A percentile compares a stretch with the other conserved stretches of the same genome.
phyloP scores from a whole-genome alignment of 2,329 filamentous ascomycete species.

The Sarocladium brachiariae region DNA sequence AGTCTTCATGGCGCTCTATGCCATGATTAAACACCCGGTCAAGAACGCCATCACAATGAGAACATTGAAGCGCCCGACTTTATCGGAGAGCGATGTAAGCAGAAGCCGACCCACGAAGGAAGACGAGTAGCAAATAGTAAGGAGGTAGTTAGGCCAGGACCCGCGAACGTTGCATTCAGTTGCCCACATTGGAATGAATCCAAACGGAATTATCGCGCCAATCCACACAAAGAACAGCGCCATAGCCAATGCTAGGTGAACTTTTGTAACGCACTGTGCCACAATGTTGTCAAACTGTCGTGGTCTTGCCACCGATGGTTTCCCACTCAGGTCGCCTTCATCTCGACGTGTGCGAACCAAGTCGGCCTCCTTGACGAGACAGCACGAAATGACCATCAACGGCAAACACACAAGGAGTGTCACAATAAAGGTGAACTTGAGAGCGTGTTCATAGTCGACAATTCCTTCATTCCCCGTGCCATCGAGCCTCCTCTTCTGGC shows the following conservation, averaged over 20 bases:
- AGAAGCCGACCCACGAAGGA: conserved; percentile 45
- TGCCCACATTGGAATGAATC: conserved; percentile 42
- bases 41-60: conserved; percentile 17
- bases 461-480: background rate
- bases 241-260: conserved; percentile 14
- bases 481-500: background rate
- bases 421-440: conserved; percentile 15
- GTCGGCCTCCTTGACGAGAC: conserved; percentile 13
- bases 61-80: conserved; percentile 41
- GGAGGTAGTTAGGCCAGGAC: conserved; percentile 42
- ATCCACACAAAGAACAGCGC: conserved; percentile 21
- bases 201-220: conserved; percentile 24
- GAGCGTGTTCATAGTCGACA: background rate
- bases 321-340: conserved; percentile 17
- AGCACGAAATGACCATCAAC: conserved; percentile 19
- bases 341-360: background rate
- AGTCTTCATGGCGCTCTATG: conserved; percentile 22
- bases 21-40: conserved; percentile 21
- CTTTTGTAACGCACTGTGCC: background rate
- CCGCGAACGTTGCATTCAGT: background rate
- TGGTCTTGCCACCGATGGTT: conserved; percentile 19
- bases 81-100: conserved; percentile 45
- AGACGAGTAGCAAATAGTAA: conserved; percentile 55
- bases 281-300: background rate
- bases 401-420: conserved; percentile 19